Evolutionary conservation across 495 filamentous ascomycete species (phyloP).

Genomic region (Xylaria intraflava): DNA sequence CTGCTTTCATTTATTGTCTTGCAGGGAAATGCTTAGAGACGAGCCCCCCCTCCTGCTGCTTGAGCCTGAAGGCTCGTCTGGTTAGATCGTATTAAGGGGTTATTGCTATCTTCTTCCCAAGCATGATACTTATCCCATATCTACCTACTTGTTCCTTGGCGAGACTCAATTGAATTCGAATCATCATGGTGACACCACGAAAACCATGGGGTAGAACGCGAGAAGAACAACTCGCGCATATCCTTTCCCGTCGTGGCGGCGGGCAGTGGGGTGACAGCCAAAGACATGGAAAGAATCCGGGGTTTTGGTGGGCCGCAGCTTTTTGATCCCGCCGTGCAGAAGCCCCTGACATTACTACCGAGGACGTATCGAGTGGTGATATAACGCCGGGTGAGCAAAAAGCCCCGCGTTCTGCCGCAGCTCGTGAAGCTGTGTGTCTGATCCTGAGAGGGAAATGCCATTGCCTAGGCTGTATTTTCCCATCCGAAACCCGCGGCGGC

Average conservation of each 20-base stretch:
- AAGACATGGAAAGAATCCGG: too few species aligned
- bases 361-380: too few species aligned
- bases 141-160: too few species aligned
- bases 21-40: background rate
- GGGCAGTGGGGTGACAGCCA: background rate
- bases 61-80: background rate
- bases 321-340: too few species aligned
- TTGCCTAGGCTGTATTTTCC: too few species aligned
- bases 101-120: background rate
- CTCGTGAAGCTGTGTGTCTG: too few species aligned
- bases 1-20: background rate
- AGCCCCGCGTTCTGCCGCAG: too few species aligned
- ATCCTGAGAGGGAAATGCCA: too few species aligned
- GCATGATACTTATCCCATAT: background rate
- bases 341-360: too few species aligned
- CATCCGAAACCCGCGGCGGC: too few species aligned
- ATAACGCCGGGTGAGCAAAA: too few species aligned
- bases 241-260: background rate
- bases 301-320: background rate
- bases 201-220: background rate
- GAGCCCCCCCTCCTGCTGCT: background rate
- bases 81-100: background rate
- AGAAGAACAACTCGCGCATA: background rate
- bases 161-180: background rate
- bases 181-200: slow-evolving; percentile 4